Conservation (phyloP, 164 flowering plant genomes). For the Sedum album region DNA sequence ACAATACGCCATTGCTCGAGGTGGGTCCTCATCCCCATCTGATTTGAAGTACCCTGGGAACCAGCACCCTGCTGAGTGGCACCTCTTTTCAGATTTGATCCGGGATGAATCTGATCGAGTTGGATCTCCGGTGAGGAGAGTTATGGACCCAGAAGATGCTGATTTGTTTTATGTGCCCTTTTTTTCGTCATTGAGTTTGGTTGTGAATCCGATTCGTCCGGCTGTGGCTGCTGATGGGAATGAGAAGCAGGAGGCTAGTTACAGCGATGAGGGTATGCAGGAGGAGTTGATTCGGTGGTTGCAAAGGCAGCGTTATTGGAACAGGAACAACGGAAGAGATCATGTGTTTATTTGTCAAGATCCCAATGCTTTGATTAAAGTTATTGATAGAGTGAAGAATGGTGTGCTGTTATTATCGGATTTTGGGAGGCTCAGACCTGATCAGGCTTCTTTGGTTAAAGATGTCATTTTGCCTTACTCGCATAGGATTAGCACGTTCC, state of each 20-base stretch:
- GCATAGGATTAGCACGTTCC: constrained; percentile 64
- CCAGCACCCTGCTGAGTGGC: constrained; percentile 96
- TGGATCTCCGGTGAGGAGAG: constrained; percentile 42
- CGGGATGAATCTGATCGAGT: constrained; percentile 28
- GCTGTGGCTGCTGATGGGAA: constrained; percentile 5
- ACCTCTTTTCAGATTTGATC: constrained; percentile 54
- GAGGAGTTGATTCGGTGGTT: constrained; percentile 77
- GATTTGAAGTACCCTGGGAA: constrained; percentile 70
- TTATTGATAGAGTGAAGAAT: constrained; percentile 66
- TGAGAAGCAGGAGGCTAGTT: constrained; percentile 14
- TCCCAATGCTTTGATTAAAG: constrained; percentile 79
- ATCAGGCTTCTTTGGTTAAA: constrained; percentile 83
- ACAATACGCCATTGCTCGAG: constrained; percentile 60
- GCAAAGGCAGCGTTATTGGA: constrained; percentile 69
- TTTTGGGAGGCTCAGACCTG: constrained; percentile 71
- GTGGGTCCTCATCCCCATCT: constrained; percentile 19
- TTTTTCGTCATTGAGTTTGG: constrained; percentile 82
- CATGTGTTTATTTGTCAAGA: constrained; percentile 90
- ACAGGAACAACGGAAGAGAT: constrained; percentile 79
- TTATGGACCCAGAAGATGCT: constrained; percentile 71
- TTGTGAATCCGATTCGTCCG: constrained; percentile 60
- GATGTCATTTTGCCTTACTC: constrained; percentile 91
- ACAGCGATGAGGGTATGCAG: constrained; percentile 85
- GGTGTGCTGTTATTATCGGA: constrained; percentile 76
- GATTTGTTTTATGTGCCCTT: constrained; percentile 90